Evolutionary conservation across 345 rosid genomes (phyloP).

Genomic region (Trapa bicornis): DNA sequence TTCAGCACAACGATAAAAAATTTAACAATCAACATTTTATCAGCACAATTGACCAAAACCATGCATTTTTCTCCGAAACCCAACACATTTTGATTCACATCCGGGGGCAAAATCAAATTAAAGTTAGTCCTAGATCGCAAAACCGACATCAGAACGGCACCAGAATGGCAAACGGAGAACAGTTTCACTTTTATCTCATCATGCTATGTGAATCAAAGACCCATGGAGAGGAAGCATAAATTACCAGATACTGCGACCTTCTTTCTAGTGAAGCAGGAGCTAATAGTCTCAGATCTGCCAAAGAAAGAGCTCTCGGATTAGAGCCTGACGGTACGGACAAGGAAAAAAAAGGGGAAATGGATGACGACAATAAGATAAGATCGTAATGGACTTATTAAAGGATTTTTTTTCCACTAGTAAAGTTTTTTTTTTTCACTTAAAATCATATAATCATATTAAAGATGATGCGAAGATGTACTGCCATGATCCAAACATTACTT

Average conservation of each 20-base stretch:
- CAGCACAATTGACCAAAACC: not conserved
- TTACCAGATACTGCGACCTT: not conserved
- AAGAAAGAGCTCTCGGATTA: not conserved
- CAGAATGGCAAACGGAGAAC: not conserved
- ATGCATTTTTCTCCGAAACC: not conserved
- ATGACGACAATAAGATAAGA: too few species aligned
- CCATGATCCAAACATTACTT: too few species aligned
- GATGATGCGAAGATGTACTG: too few species aligned
- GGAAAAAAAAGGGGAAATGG: not conserved
- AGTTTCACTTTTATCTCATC: not conserved
- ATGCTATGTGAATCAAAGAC: not conserved
- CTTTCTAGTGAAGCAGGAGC: not conserved
- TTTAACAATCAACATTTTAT: not conserved
- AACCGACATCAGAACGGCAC: not conserved
- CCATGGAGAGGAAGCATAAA: not conserved
- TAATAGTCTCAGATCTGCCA: not conserved
- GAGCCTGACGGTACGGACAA: not conserved
- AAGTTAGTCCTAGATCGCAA: too few species aligned
- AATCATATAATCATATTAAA: too few species aligned
- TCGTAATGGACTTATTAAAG: too few species aligned
- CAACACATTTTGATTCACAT: not conserved
- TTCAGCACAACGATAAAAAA: not conserved
- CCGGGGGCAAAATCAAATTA: not conserved
- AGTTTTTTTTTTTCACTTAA: too few species aligned
- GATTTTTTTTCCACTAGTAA: too few species aligned